These are phyloP conservation scores for Sphagnurus paluster DNA, from an alignment of 1,284 basidiomycete genomes.

Conservation along the genomic window DNA sequence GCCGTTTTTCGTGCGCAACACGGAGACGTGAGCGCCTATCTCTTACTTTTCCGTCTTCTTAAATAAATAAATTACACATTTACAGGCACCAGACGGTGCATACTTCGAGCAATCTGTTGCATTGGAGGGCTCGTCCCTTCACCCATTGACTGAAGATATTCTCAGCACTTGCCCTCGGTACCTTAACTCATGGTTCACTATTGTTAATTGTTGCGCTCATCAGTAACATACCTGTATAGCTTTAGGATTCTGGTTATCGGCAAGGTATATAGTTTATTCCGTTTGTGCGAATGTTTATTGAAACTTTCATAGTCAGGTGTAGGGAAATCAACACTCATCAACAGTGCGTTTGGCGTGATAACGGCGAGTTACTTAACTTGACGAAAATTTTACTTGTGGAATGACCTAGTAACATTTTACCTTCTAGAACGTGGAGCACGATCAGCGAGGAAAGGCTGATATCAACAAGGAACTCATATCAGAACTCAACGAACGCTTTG, in stretches of 20 bases:
- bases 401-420: neutral
- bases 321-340: slow-evolving; percentile 27
- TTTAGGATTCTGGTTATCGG: slow-evolving; percentile 19
- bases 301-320: slow-evolving; percentile 20
- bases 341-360: slow-evolving; percentile 23
- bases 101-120: too few relatives aligned
- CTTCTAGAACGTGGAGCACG: slow-evolving; percentile 21
- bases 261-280: slow-evolving; percentile 6
- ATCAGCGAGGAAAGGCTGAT: slow-evolving; percentile 20
- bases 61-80: too few relatives aligned
- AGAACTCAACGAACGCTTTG: slow-evolving; percentile 24
- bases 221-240: neutral
- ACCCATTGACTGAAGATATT: slow-evolving; percentile 14
- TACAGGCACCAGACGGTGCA: too few relatives aligned
- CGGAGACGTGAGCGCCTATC: too few relatives aligned
- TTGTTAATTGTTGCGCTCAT: neutral
- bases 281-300: neutral
- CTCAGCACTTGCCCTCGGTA: slow-evolving; percentile 13
- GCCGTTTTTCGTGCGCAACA: too few relatives aligned
- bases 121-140: neutral
- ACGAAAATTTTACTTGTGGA: neutral
- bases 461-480: slow-evolving; percentile 26
- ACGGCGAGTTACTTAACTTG: slow-evolving; percentile 18
- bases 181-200: neutral
- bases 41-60: too few relatives aligned